phyloP scores from a whole-genome alignment of 306 rosid genomes.

The Dryas alaskensis region DNA sequence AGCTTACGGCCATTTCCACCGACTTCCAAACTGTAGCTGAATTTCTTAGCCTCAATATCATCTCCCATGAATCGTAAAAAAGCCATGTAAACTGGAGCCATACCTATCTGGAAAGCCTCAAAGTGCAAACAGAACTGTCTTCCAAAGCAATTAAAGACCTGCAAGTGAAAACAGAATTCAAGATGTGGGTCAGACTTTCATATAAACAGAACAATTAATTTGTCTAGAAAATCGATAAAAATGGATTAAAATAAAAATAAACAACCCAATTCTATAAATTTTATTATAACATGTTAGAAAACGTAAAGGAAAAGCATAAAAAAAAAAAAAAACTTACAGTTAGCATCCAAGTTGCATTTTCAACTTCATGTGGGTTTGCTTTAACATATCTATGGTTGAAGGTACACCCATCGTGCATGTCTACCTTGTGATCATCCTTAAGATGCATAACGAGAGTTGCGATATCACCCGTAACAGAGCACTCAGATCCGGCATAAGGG shows the following conservation, averaged over 20 bases:
- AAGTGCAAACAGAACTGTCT: slow-evolving; percentile 92
- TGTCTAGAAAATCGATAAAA: not conserved
- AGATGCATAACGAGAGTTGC: slow-evolving; percentile 77
- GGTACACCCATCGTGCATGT: slow-evolving; percentile 89
- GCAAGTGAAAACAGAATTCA: slow-evolving; percentile 21
- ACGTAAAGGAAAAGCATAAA: not conserved
- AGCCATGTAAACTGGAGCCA: slow-evolving; percentile 88
- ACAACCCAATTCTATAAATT: not conserved
- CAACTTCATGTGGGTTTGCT: slow-evolving; percentile 86
- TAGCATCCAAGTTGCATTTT: slow-evolving; percentile 98
- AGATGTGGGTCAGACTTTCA: slow-evolving; percentile 12
- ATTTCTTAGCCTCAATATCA: slow-evolving; percentile 73
- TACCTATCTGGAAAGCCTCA: slow-evolving; percentile 82
- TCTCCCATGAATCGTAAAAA: slow-evolving; percentile 93
- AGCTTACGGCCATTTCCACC: slow-evolving; percentile 85
- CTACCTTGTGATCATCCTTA: slow-evolving; percentile 84
- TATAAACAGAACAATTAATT: not conserved
- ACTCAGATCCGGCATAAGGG: slow-evolving; percentile 91
- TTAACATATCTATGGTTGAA: slow-evolving; percentile 92
- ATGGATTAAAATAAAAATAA: too few species aligned
- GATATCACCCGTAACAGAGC: slow-evolving; percentile 80
- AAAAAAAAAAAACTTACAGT: slow-evolving; percentile 52
- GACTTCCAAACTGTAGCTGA: slow-evolving; percentile 89
- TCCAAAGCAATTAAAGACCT: slow-evolving; percentile 90
- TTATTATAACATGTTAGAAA: not conserved